Conservation (phyloP, 2,329 filamentous ascomycete species). For the Colletotrichum costaricense region DNA sequence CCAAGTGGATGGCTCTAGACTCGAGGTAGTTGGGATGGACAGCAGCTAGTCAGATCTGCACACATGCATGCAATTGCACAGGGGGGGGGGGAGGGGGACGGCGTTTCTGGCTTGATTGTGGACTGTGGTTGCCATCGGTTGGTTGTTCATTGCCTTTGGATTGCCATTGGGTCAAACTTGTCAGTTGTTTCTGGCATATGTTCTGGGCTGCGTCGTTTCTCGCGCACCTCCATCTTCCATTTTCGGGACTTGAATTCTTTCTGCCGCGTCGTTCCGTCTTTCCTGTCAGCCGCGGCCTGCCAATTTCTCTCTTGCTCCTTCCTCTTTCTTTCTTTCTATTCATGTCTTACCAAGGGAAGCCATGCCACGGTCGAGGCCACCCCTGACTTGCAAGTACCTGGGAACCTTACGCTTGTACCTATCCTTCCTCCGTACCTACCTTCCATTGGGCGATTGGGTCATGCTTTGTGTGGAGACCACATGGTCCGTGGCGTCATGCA, state of each 20-base stretch:
- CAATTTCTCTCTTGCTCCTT: neutral
- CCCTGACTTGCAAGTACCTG: neutral
- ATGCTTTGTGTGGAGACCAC: neutral
- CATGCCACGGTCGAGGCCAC: neutral
- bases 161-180: neutral
- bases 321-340: neutral
- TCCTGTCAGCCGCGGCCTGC: neutral
- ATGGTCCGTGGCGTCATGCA: slow-evolving; percentile 33
- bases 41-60: slow-evolving; percentile 22
- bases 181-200: neutral
- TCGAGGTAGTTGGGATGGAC: slow-evolving; percentile 6
- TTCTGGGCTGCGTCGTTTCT: neutral
- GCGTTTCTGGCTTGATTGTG: neutral
- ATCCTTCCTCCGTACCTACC: neutral
- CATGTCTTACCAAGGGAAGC: neutral
- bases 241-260: neutral
- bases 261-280: neutral
- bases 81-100: neutral
- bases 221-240: neutral
- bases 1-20: neutral
- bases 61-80: slow-evolving; percentile 26
- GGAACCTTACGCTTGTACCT: too few relatives aligned
- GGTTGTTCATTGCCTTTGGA: too few relatives aligned
- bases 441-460: slow-evolving; percentile 4
- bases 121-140: neutral